A percentile compares a stretch with the other conserved stretches of the same genome.
These are phyloP conservation scores for Teunomyces gatunensis DNA, from an alignment of 805 yeast genomes.

Conservation along the genomic window DNA sequence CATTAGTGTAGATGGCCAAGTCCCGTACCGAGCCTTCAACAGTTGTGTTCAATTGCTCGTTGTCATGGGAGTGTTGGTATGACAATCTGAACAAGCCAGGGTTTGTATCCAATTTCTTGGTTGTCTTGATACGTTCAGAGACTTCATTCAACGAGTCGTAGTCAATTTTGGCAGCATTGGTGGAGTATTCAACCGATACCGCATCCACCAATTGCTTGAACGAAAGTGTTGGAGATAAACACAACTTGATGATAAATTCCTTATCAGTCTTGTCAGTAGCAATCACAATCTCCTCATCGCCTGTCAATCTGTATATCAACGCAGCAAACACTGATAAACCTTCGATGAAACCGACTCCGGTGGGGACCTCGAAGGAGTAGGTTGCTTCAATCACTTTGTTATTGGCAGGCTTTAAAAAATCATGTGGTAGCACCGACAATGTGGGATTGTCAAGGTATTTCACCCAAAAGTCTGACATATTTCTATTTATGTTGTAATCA, in stretches of 20 bases:
- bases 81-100: conserved; percentile 67
- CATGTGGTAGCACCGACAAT: conserved; percentile 83
- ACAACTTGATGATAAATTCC: conserved; percentile 62
- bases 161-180: conserved; percentile 37
- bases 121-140: conserved; percentile 46
- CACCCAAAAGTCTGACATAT: conserved; percentile 51
- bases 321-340: conserved; percentile 68
- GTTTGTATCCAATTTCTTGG: conserved; percentile 50
- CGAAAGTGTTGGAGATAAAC: conserved; percentile 51
- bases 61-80: conserved; percentile 45
- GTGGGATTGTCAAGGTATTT: conserved; percentile 73
- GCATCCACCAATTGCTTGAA: conserved; percentile 53
- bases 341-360: conserved; percentile 38
- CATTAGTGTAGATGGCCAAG: conserved; percentile 49
- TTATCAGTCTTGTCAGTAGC: conserved; percentile 54
- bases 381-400: conserved; percentile 66
- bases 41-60: conserved; percentile 44
- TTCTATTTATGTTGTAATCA: not conserved
- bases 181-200: conserved; percentile 42
- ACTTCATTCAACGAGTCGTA: conserved; percentile 51
- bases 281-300: conserved; percentile 90
- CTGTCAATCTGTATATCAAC: conserved; percentile 76
- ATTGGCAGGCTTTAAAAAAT: conserved; percentile 73
- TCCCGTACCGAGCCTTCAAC: conserved; percentile 61
- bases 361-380: conserved; percentile 28